Percentiles rank a stretch among this genome's conserved stretches.
These are phyloP conservation scores for Teratosphaeria viscida DNA, from an alignment of 2,329 filamentous ascomycete species.

Conservation along the genomic window DNA sequence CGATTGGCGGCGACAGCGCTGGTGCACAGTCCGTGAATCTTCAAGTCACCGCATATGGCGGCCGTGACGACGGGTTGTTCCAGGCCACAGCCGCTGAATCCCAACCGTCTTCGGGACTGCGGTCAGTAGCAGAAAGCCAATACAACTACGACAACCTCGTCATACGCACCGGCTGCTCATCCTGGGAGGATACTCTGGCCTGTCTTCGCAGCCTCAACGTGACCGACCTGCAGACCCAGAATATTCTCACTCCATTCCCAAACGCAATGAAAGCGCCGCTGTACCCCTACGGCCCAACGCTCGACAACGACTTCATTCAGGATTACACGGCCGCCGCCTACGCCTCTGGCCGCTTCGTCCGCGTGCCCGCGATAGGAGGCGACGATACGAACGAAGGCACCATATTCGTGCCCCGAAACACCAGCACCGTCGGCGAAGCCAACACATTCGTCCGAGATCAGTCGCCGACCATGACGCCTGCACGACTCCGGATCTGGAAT, in stretches of 20 bases:
- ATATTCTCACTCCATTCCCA: constrained; percentile 38
- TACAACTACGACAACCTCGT: constrained; percentile 41
- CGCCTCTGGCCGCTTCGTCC: constrained; percentile 38
- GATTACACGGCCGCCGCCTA: constrained; percentile 42
- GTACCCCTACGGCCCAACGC: constrained; percentile 42
- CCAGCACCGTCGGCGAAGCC: constrained; percentile 38
- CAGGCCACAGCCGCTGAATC: constrained; percentile 45
- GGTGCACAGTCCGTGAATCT: constrained; percentile 56
- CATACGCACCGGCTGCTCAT: constrained; percentile 38
- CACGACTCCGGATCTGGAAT: constrained; percentile 44
- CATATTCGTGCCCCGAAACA: constrained; percentile 44
- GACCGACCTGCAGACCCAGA: constrained; percentile 35
- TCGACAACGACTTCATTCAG: constrained; percentile 42
- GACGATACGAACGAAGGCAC: constrained; percentile 57
- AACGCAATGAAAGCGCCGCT: constrained; percentile 33
- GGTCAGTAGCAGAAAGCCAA: constrained; percentile 39
- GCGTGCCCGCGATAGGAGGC: constrained; percentile 45
- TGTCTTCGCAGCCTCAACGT: constrained; percentile 41
- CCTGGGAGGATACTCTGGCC: constrained; percentile 31
- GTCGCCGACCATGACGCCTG: constrained; percentile 44
- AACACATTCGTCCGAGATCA: constrained; percentile 49
- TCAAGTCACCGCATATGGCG: constrained; percentile 48
- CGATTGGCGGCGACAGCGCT: constrained; percentile 58
- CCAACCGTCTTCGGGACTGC: constrained; percentile 41
- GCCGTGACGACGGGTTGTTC: constrained; percentile 40